phyloP scores from a whole-genome alignment of 2,329 filamentous ascomycete genomes.

The Aspergillus phoenicis region DNA sequence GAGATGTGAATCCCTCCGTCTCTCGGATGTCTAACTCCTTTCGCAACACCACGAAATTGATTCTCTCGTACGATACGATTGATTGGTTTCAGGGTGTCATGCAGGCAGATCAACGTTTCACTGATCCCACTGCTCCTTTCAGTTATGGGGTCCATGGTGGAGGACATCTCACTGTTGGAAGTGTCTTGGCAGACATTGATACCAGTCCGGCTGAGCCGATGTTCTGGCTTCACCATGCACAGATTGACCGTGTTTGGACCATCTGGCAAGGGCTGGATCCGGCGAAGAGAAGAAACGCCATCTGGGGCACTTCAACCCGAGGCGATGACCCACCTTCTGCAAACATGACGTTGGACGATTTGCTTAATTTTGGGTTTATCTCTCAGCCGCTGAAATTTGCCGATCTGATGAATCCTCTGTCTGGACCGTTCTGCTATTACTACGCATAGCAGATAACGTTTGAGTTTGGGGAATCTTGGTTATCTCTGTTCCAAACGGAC shows the following conservation, averaged over 20 bases:
- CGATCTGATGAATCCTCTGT: neutral
- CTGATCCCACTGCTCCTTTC: neutral
- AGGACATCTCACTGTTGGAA: constrained; percentile 8
- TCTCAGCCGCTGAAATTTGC: neutral
- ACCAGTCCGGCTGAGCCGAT: constrained; percentile 12
- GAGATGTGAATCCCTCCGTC: constrained; percentile 4
- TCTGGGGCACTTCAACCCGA: constrained; percentile 10
- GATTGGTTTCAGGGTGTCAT: constrained; percentile 9
- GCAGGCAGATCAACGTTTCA: neutral
- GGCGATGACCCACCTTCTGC: neutral
- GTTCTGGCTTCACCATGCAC: constrained; percentile 18
- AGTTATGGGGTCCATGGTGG: constrained; percentile 1
- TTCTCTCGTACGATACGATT: constrained; percentile 9
- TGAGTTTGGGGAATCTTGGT: too few species aligned
- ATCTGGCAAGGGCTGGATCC: constrained; percentile 14
- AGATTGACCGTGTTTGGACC: constrained; percentile 15
- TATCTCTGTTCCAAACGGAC: neutral
- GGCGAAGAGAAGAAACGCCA: neutral
- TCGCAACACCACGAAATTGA: constrained; percentile 3
- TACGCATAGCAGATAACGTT: neutral
- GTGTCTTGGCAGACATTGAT: constrained; percentile 8
- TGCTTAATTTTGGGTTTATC: constrained; percentile 10
- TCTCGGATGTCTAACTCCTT: neutral
- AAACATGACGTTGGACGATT: constrained; percentile 13
- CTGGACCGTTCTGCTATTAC: neutral